Conservation (phyloP, 805 yeast genomes). For the Teunomyces barrocoloradensis region DNA sequence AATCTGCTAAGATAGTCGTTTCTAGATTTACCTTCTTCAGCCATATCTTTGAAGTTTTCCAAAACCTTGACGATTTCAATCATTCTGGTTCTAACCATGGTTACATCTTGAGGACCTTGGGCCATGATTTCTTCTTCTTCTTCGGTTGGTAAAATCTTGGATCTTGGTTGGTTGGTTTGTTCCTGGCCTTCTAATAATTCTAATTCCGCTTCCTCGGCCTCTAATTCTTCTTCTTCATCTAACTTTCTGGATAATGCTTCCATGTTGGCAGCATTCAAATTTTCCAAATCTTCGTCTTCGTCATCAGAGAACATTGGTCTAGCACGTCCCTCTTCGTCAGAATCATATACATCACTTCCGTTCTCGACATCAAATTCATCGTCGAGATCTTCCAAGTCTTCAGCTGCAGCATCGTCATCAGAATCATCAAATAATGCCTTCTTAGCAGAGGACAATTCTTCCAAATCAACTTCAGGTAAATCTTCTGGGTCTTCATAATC, state of each 20-base stretch:
- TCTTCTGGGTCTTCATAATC: slow-evolving; percentile 31
- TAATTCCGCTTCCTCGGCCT: slow-evolving; percentile 46
- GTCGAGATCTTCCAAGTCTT: slow-evolving; percentile 23
- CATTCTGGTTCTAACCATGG: slow-evolving; percentile 87
- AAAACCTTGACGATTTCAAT: slow-evolving; percentile 91
- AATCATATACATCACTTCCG: slow-evolving; percentile 41
- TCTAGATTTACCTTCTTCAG: slow-evolving; percentile 86
- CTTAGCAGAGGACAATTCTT: slow-evolving; percentile 65
- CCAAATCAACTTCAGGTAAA: slow-evolving; percentile 65
- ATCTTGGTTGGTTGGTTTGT: slow-evolving; percentile 64
- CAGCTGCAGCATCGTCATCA: slow-evolving; percentile 58
- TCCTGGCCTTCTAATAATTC: slow-evolving; percentile 53
- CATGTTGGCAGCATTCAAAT: slow-evolving; percentile 77
- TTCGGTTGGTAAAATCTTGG: slow-evolving; percentile 70
- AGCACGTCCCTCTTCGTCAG: slow-evolving; percentile 59
- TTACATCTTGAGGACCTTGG: slow-evolving; percentile 66
- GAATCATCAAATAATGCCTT: slow-evolving; percentile 76
- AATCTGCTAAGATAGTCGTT: slow-evolving; percentile 77
- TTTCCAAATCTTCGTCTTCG: slow-evolving; percentile 56
- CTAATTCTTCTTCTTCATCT: slow-evolving; percentile 54
- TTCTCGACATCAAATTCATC: slow-evolving; percentile 36
- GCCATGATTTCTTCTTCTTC: slow-evolving; percentile 56
- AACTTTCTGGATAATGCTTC: slow-evolving; percentile 69
- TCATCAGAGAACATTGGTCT: slow-evolving; percentile 84
- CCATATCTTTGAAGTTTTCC: slow-evolving; percentile 79